Conservation (phyloP, 192 early-diverging fungal species). For the Backusella parvicylindrica region DNA sequence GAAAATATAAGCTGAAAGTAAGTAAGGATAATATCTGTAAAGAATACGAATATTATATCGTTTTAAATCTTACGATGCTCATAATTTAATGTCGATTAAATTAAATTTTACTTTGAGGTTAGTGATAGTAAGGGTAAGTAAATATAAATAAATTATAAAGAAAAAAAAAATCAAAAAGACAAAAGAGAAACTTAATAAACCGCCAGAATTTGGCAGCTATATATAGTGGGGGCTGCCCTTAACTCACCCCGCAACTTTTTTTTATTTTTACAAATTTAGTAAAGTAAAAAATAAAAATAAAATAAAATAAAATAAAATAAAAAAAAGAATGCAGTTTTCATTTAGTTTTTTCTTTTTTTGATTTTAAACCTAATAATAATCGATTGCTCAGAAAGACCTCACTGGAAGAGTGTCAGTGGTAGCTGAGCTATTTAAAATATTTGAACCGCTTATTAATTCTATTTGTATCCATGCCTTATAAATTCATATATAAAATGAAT, state of each 20-base stretch:
- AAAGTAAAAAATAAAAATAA: neutral
- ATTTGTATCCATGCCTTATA: neutral
- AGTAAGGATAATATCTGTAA: neutral
- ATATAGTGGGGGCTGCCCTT: neutral
- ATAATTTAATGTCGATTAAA: neutral
- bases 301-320: too few species aligned
- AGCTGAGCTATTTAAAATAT: neutral
- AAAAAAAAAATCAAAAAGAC: neutral
- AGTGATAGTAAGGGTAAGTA: neutral
- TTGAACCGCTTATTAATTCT: neutral
- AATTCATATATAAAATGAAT: neutral
- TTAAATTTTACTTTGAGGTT: neutral
- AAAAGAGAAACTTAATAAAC: constrained; percentile 1
- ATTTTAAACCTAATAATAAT: neutral
- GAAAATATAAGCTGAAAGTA: neutral
- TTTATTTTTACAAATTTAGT: constrained; percentile 2
- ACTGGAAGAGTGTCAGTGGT: neutral
- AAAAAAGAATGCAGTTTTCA: neutral
- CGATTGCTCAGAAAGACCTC: neutral
- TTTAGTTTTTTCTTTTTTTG: neutral
- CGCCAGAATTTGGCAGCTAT: neutral
- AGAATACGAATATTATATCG: neutral
- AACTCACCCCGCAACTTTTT: neutral
- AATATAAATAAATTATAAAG: neutral
- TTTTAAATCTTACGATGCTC: neutral